Evolutionary conservation across 768 basidiomycete species (phyloP), one percentile per base, ranked within the genome.

Genomic region (Podaxis rugospora): DNA sequence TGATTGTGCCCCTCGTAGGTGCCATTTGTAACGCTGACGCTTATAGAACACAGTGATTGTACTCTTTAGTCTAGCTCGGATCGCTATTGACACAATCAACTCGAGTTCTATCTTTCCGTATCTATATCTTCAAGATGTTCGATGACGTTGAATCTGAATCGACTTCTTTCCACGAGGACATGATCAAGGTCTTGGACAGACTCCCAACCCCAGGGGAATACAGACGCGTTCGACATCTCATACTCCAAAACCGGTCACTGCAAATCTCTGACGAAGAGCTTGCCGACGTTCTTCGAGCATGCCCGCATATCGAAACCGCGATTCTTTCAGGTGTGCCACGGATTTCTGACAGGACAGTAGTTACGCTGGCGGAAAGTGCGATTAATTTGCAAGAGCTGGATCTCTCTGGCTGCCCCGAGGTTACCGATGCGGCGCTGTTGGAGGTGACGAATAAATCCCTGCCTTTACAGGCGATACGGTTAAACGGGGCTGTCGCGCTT

Each of bases 351-450:
- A 78, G 80, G 64, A 86, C 90, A 5, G 71, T 95, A 47, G 76
- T 83, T 40, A 72, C 80, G 16, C 78, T 95, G 44, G 87, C 89
- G 7, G 72, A 76, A 60, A 79, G 76, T 50, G 89, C 92, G 40
- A 74, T 76, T 16, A 83, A 85, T 59, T 77, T 98, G 5, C 85
- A 88, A 62, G 88, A 89, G 18, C 71, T 97, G 57, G 89, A 93
- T 71, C 67, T 97, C 61, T 83, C 83, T 59, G 87, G 86, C 16
- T 97, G 95, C 75, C 78, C 77, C 36, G 76, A 80, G 62, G 78
- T 98, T 51, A 89, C 91, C 16, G 92, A 95, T 68, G 80, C 84
- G n/a, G 88, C 87, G 3, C 75, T 97, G 61, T 73, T 86, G 59
- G 87, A 88, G 59, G 71, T 98, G 44, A 88, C 89, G 11, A 78